These are phyloP conservation scores for Fusarium lateritium DNA, from an alignment of 2,329 filamentous ascomycete species.

Conservation along the genomic window DNA sequence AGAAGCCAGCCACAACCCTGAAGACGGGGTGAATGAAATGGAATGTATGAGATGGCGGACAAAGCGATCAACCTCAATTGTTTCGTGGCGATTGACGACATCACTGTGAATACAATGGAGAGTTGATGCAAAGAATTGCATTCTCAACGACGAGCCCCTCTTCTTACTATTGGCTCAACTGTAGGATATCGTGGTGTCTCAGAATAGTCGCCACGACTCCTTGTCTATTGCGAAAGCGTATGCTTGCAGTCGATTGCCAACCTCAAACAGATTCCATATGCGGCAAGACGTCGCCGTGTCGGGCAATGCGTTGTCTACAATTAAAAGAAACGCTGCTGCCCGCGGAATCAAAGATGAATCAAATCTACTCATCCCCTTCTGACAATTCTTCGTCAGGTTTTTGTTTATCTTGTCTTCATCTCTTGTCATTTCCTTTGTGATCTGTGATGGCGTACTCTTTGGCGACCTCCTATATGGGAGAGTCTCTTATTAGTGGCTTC, in stretches of 20 bases:
- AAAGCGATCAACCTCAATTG: conserved; percentile 27
- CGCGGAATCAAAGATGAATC: conserved; percentile 17
- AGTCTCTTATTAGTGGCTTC: conserved; percentile 63
- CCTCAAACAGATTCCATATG: conserved; percentile 42
- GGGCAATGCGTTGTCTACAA: conserved; percentile 29
- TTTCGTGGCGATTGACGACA: conserved; percentile 8
- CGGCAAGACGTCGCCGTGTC: conserved; percentile 28
- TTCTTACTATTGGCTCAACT: conserved; percentile 24
- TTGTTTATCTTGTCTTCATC: conserved; percentile 20
- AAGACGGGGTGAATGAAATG: conserved; percentile 19
- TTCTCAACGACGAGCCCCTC: conserved; percentile 29
- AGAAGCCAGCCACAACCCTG: conserved; percentile 30
- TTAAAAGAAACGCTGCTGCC: conserved; percentile 38
- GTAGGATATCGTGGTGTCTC: conserved; percentile 44
- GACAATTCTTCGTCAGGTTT: conserved; percentile 13
- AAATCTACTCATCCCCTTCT: conserved; percentile 15
- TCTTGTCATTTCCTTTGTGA: conserved; percentile 18
- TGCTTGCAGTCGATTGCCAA: conserved; percentile 38
- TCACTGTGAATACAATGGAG: conserved; percentile 17
- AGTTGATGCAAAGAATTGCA: conserved; percentile 36
- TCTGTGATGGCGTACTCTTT: conserved; percentile 59
- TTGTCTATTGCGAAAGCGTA: conserved; percentile 39
- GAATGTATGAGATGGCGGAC: conserved; percentile 43
- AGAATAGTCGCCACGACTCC: conserved; percentile 15
- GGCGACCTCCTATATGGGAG: conserved; percentile 59